Evolutionary conservation across 1,284 basidiomycete species (phyloP).

Genomic region (Cryptococcus amylolentus): DNA sequence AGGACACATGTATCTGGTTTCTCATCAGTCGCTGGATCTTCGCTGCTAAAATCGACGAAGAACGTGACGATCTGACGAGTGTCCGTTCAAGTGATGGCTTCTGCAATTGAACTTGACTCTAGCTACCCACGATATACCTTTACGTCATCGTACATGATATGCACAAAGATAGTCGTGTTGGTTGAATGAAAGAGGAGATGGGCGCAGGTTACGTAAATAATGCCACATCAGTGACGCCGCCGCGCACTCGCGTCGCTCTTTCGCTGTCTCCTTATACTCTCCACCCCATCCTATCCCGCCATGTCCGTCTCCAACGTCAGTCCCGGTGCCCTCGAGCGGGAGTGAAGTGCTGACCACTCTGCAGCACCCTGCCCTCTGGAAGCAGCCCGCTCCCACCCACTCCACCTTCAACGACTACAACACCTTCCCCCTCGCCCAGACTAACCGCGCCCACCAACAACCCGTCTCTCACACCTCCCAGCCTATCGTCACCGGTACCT

Average conservation of each 20-base stretch:
- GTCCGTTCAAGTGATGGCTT: no score
- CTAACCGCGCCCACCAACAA: constrained; percentile 9
- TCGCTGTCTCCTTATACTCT: not conserved
- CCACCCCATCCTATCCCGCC: not conserved
- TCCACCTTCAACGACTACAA: constrained; percentile 43
- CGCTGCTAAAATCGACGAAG: no score
- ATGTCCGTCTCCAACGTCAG: constrained; percentile 1
- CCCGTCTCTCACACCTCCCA: constrained; percentile 51
- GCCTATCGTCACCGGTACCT: constrained; percentile 95
- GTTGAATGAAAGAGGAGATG: no score
- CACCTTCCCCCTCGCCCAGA: constrained; percentile 29
- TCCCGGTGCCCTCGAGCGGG: not conserved
- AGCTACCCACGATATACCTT: no score
- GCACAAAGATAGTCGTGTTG: no score
- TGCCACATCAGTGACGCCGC: not conserved
- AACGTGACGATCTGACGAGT: no score
- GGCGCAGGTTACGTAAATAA: no score
- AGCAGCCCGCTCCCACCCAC: constrained; percentile 39
- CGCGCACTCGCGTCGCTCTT: constrained; percentile 7
- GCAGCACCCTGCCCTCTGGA: constrained; percentile 48
- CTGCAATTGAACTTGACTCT: no score
- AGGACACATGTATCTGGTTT: no score
- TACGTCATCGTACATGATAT: no score
- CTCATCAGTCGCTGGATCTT: no score
- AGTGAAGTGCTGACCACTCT: not conserved